Percentiles rank a stretch among this genome's conserved stretches.
Evolutionary conservation across 108 stramenopile species (phyloP).

Genomic region (Bacterosira constricta): DNA sequence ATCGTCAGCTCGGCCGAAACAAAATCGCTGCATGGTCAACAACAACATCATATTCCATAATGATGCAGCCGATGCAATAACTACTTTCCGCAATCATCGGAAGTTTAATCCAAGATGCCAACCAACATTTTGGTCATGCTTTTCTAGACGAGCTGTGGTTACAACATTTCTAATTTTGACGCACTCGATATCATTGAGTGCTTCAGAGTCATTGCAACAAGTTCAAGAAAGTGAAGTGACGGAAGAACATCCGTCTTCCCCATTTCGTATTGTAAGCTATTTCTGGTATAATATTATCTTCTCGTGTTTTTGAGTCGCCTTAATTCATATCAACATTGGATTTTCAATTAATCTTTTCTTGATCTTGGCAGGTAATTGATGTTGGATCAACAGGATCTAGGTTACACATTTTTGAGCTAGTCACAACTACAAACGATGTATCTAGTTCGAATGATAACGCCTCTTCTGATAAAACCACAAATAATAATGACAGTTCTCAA

Average conservation of each 20-base stretch:
- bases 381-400: constrained; percentile 90
- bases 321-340: constrained; percentile 4
- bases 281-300: background rate
- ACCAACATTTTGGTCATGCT: no score
- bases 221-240: background rate
- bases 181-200: no score
- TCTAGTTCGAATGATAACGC: background rate
- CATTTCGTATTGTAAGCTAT: constrained; percentile 51
- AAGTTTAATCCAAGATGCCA: no score
- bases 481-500: constrained; percentile 16
- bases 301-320: background rate
- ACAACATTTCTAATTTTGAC: no score
- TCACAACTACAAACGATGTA: constrained; percentile 12
- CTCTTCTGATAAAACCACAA: constrained; percentile 1
- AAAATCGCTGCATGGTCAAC: no score
- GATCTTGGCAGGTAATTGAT: constrained; percentile 70
- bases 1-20: no score
- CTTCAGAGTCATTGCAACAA: background rate
- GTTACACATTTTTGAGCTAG: constrained; percentile 84
- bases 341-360: background rate
- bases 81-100: no score
- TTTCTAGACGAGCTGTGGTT: no score
- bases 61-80: no score
- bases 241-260: constrained; percentile 14
- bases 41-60: no score